Evolutionary conservation across 345 rosid species (phyloP), one percentile per base, ranked within the genome.

Genomic region (Pugionium cornutum): DNA sequence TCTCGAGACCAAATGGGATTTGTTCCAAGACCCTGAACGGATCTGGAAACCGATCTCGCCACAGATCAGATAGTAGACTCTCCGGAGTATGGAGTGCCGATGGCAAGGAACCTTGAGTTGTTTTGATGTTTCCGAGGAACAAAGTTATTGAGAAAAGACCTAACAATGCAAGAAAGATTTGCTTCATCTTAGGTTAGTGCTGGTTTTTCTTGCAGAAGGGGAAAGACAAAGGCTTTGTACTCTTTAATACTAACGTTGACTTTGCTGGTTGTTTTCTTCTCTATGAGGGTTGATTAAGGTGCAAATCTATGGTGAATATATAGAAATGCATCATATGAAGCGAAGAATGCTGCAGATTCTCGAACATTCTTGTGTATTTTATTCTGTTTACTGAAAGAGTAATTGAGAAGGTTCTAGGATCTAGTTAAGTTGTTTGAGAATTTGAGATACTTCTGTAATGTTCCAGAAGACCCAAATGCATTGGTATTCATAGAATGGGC

Each of bases 21-120:
- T 84, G 83, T 48, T 89, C 98, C 29, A 89, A 77, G 37, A 89
- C 61, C n/a, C 81, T 80, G 55, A 86, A 87, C 0, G 96, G 97
- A 77, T 89, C 95, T 0, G 81, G 43, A 5, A 78, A 79, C 2
- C 75, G 61, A 35, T 79, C 83, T 10, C 53, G 40, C 85, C 79
- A 82, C 39, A 76, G 67, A 43, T 89, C 84, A 0, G 79, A 48
- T 4, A 82, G 63, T 25, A 78, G 53, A 64, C 77, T 73, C 29
- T 75, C 64, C 1, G 85, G 82, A 28, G 78, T 76, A 4, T 85
- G 89, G 3, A 65, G 9, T 6, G 81, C 53, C 7, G 88, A 78
- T 56, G 85, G 73, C 44, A 83, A 70, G 6, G 87, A 79, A 8
- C 72, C 82, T 39, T 73, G 55, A 9, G 64, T 58, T 44, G 76